These are phyloP conservation scores for Salpingoeca rosetta DNA, from an alignment of 78 protist species.

Conservation along the genomic window DNA sequence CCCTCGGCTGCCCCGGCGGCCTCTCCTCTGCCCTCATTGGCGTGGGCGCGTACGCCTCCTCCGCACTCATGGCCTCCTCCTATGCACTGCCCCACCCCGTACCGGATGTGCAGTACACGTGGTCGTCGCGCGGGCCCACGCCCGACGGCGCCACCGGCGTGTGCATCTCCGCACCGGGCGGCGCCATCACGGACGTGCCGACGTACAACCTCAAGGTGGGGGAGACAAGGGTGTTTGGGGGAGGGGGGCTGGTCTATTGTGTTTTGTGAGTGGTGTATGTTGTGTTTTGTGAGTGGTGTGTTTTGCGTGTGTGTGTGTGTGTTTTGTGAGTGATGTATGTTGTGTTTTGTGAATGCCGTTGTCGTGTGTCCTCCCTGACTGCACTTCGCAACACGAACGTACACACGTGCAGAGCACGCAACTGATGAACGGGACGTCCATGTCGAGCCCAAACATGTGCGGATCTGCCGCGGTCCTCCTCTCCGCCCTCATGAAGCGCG, in stretches of 20 bases:
- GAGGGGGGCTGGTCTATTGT: too few species aligned
- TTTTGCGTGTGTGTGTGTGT: too few species aligned
- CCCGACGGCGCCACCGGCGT: conserved; percentile 43
- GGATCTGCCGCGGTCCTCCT: not conserved
- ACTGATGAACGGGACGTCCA: conserved; percentile 75
- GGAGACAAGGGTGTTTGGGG: too few species aligned
- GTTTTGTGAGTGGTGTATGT: too few species aligned
- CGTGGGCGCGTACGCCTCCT: conserved; percentile 52
- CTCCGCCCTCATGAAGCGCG: not conserved
- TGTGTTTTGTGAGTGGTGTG: too few species aligned
- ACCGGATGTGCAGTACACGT: conserved; percentile 35
- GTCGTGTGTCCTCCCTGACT: too few species aligned
- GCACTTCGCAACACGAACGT: too few species aligned
- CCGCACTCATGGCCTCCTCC: conserved; percentile 33
- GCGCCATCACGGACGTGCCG: conserved; percentile 73
- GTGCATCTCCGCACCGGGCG: conserved; percentile 61
- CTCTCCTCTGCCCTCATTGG: conserved; percentile 19
- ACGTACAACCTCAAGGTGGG: conserved; percentile 23
- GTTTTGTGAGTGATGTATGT: too few species aligned
- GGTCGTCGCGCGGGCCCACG: conserved; percentile 70
- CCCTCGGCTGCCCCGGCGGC: conserved; percentile 60
- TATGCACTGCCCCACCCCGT: conserved; percentile 32
- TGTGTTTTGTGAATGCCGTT: too few species aligned
- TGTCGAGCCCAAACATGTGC: conserved; percentile 43
- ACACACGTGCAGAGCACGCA: conserved; percentile 10